Evolutionary conservation across 352 stramenopile genomes (phyloP).

Genomic region (Discostella stelligera): DNA sequence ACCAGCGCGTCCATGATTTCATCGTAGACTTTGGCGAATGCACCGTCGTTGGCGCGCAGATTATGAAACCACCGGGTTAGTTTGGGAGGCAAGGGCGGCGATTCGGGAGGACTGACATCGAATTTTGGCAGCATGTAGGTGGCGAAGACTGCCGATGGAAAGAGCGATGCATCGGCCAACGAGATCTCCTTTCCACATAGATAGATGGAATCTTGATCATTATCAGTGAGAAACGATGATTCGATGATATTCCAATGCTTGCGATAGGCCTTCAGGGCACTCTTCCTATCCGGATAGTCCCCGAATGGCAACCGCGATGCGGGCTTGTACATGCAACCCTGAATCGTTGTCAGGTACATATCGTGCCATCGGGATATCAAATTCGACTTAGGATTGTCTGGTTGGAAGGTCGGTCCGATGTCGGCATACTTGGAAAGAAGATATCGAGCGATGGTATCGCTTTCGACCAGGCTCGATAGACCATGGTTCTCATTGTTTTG

Average conservation of each 20-base stretch:
- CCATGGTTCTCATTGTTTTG: conserved; percentile 30
- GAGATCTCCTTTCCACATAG: conserved; percentile 82
- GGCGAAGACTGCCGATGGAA: conserved; percentile 83
- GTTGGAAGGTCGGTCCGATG: conserved; percentile 77
- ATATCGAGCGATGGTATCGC: conserved; percentile 83
- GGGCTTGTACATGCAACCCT: conserved; percentile 77
- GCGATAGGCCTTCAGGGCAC: conserved; percentile 42
- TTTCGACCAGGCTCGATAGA: conserved; percentile 73
- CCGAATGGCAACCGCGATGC: conserved; percentile 41
- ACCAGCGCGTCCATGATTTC: conserved; percentile 65
- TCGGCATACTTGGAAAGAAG: conserved; percentile 75
- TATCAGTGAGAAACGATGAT: conserved; percentile 57
- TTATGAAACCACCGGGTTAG: conserved; percentile 69
- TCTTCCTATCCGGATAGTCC: conserved; percentile 53
- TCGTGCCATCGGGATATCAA: conserved; percentile 83
- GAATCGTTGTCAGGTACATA: conserved; percentile 83
- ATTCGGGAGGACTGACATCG: conserved; percentile 42
- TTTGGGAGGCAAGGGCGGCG: conserved; percentile 56
- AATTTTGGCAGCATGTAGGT: conserved; percentile 86
- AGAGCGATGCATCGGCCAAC: conserved; percentile 84
- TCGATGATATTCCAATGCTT: conserved; percentile 52
- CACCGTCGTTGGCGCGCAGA: conserved; percentile 57
- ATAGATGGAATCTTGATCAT: conserved; percentile 64
- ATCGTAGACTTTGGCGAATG: conserved; percentile 77
- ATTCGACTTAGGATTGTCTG: conserved; percentile 75